Evolutionary conservation across 139 green algal species (phyloP).

Genomic region (Picochlorum sp.): DNA sequence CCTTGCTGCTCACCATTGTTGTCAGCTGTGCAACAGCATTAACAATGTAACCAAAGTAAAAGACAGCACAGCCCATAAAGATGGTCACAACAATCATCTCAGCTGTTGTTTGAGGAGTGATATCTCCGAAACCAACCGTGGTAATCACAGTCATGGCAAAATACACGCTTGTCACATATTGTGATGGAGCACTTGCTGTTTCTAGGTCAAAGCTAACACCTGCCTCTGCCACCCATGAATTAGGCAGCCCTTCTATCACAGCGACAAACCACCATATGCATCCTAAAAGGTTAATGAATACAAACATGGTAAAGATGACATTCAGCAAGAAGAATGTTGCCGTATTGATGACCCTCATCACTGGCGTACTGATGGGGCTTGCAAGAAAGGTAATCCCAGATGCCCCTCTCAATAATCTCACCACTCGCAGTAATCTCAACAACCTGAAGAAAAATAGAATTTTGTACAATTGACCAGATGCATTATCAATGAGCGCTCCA

Average conservation of each 20-base stretch:
- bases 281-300: constrained; percentile 6
- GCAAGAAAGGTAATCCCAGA: not conserved
- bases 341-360: not conserved
- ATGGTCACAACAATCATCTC: constrained; percentile 2
- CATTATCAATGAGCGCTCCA: not conserved
- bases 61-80: constrained; percentile 3
- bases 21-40: not conserved
- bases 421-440: constrained; percentile 5
- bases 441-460: constrained; percentile 7
- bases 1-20: not conserved
- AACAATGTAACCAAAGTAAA: constrained; percentile 16
- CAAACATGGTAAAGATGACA: not conserved
- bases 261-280: constrained; percentile 15
- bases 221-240: constrained; percentile 6
- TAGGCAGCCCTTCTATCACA: not conserved
- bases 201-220: not conserved
- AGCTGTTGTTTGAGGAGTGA: not conserved
- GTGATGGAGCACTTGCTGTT: not conserved
- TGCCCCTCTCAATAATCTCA: constrained; percentile 1
- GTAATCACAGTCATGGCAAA: constrained; percentile 10
- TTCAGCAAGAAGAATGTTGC: constrained; percentile 7
- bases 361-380: not conserved
- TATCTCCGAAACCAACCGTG: constrained; percentile 21
- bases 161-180: constrained; percentile 5
- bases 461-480: not conserved